A percentile compares a stretch with the other conserved stretches of the same genome.
phyloP scores from a whole-genome alignment of 177 flowering plant genomes.

The Vitis hybrid region DNA sequence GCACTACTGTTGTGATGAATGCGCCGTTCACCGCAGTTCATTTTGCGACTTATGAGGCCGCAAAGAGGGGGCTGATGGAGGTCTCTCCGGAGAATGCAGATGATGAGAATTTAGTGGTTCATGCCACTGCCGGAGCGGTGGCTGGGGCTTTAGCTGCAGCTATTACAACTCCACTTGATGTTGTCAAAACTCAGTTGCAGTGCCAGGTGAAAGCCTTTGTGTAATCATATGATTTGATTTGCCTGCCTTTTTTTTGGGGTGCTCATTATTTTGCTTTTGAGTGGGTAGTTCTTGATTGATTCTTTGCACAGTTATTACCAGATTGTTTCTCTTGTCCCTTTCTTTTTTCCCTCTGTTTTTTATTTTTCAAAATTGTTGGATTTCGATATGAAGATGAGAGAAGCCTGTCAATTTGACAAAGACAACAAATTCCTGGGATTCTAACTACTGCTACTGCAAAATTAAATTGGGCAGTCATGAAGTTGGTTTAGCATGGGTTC shows the following conservation, averaged over 20 bases:
- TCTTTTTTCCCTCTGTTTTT: too few relatives aligned
- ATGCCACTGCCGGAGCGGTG: conserved; percentile 42
- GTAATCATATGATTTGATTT: background rate
- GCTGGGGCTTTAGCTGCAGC: conserved; percentile 43
- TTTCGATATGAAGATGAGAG: too few relatives aligned
- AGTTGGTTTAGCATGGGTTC: too few relatives aligned
- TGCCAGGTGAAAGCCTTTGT: conserved; percentile 32
- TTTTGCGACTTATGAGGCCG: conserved; percentile 45
- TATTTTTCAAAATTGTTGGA: too few relatives aligned
- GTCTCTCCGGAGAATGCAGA: conserved; percentile 19
- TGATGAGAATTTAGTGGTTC: conserved; percentile 37
- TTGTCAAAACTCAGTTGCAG: conserved; percentile 49
- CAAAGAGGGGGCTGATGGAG: conserved; percentile 30
- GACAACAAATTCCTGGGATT: too few relatives aligned
- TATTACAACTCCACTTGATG: conserved; percentile 47
- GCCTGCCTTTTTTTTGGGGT: background rate
- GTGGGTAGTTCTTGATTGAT: too few relatives aligned
- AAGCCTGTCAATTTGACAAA: too few relatives aligned
- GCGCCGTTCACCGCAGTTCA: conserved; percentile 46
- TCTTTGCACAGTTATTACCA: too few relatives aligned
- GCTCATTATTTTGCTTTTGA: background rate
- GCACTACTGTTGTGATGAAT: conserved; percentile 44
- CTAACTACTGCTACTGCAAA: too few relatives aligned
- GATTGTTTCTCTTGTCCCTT: too few relatives aligned
- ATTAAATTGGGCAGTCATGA: too few relatives aligned